Base-by-base conservation (phyloP, 352 stramenopile genomes). In the Pythium coloratum region DNA sequence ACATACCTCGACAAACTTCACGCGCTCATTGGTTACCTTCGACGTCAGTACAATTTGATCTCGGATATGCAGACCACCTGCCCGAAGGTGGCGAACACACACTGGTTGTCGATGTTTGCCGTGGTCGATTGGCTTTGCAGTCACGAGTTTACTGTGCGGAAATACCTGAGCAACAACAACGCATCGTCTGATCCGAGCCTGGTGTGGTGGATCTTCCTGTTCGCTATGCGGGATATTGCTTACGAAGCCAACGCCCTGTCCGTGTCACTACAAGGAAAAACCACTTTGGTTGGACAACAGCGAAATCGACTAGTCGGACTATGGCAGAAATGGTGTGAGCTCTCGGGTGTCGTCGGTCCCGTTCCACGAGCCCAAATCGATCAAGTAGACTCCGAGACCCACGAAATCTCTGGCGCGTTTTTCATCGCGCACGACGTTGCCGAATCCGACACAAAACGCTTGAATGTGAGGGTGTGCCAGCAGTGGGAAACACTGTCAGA, bases 71-170 rank as follows among this genome's bases (percentile, higher is more conserved):
- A 47, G 50, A 59, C 61, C 16, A 66, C 60, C 2, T 66, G 55
- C 30, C 60, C 61, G 0, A 69, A 59, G 49, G 56, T 69, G 40
- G 60, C 55, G 1, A 54, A 40, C 8, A 73, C 51, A 13, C 55
- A 61, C 14, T 73, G 61, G 57, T n/a, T 67, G 12, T 73, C 67
- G 13, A 73, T 73, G 56, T 69, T 34, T 46, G 30, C 33, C 5
- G 59, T 65, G 14, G 20, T 55, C 13, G 20, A 64, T 32, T 67
- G 65, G 65, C 54, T 71, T 42, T 57, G 51, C 24, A 57, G 9
- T 9, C 36, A 57, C 51, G 51, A n/a, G 40, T 57, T 26, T 40
- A 3, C 24, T 18, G 51, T 57, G 2, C 51, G 51, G 2, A 4
- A 8, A 9, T 40, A 57, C 36, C 24, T 40, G 7, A 24, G 3